phyloP scores from a whole-genome alignment of 2,329 filamentous ascomycete species.

The Beauveria australis region DNA sequence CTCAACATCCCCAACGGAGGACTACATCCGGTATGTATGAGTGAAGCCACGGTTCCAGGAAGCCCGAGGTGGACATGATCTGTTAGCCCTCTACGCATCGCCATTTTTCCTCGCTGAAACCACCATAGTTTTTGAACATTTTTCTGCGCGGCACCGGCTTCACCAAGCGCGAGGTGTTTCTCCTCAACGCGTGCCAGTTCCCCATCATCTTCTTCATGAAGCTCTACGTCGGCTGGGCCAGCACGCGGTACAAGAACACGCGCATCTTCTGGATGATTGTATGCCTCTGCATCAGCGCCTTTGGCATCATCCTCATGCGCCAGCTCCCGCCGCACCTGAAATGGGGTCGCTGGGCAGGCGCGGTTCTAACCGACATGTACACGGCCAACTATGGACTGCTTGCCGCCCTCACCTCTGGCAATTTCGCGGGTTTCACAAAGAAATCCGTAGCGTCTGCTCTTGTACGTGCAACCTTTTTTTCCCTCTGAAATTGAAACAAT shows the following conservation, averaged over 20 bases:
- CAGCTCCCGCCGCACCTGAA: background rate
- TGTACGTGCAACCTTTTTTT: conserved; percentile 18
- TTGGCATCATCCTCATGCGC: conserved; percentile 19
- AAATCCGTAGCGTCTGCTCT: conserved; percentile 48
- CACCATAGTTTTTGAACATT: conserved; percentile 18
- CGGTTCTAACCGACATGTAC: background rate
- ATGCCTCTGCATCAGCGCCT: conserved; percentile 14
- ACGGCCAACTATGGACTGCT: conserved; percentile 25
- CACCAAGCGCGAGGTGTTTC: conserved; percentile 14
- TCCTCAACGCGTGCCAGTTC: conserved; percentile 15
- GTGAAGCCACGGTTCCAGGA: no score
- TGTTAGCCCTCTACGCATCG: no score
- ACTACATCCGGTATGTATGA: conserved; percentile 6
- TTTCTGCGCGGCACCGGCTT: conserved; percentile 19
- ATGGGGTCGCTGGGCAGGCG: conserved; percentile 7
- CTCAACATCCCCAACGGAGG: conserved; percentile 23
- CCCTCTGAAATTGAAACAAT: no score
- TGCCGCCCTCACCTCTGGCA: conserved; percentile 47
- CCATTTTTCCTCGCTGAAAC: background rate
- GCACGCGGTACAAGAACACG: conserved; percentile 17
- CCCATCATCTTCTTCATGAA: conserved; percentile 18
- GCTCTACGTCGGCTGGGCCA: conserved; percentile 15
- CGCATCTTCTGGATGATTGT: conserved; percentile 20
- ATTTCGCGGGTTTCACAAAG: conserved; percentile 53
- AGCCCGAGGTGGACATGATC: no score